phyloP scores from a whole-genome alignment of 306 rosid genomes.

The Abrus pulchellus region DNA sequence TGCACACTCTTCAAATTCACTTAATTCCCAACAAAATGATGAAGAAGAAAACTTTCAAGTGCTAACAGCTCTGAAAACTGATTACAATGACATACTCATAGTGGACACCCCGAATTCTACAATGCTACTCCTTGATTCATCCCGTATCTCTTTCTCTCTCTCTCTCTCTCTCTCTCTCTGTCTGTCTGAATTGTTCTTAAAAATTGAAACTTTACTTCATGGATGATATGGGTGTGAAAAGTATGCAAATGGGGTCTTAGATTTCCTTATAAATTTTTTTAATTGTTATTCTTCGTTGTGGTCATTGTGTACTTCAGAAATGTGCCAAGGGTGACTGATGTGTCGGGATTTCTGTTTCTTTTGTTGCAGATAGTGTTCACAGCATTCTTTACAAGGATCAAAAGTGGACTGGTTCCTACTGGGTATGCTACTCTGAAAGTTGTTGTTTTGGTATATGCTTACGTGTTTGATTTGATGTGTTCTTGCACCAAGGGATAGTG shows the following conservation, averaged over 20 bases:
- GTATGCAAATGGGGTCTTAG: constrained; percentile 7
- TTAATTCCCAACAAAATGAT: neutral
- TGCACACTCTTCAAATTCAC: constrained; percentile 35
- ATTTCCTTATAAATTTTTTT: neutral
- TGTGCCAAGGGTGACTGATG: constrained; percentile 9
- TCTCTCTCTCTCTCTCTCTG: neutral
- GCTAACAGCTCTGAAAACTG: constrained; percentile 56
- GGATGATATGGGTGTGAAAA: constrained; percentile 13
- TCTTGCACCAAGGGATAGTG: neutral
- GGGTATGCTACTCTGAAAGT: constrained; percentile 62
- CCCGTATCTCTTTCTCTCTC: constrained; percentile 52
- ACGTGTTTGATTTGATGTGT: neutral
- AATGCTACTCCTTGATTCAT: constrained; percentile 85
- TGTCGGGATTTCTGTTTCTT: constrained; percentile 20
- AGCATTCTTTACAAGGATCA: constrained; percentile 78
- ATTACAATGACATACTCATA: constrained; percentile 76
- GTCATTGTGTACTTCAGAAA: constrained; percentile 3
- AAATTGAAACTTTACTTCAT: constrained; percentile 41
- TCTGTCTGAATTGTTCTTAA: neutral
- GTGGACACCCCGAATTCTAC: constrained; percentile 74
- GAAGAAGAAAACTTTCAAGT: constrained; percentile 70
- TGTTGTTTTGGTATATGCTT: constrained; percentile 7
- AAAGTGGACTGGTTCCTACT: constrained; percentile 88
- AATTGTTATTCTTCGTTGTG: neutral
- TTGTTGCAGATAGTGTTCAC: constrained; percentile 76